A percentile compares a stretch with the other conserved stretches of the same genome.
Evolutionary conservation across 441 rosid species (phyloP).

Genomic region (Kokia cookei): DNA sequence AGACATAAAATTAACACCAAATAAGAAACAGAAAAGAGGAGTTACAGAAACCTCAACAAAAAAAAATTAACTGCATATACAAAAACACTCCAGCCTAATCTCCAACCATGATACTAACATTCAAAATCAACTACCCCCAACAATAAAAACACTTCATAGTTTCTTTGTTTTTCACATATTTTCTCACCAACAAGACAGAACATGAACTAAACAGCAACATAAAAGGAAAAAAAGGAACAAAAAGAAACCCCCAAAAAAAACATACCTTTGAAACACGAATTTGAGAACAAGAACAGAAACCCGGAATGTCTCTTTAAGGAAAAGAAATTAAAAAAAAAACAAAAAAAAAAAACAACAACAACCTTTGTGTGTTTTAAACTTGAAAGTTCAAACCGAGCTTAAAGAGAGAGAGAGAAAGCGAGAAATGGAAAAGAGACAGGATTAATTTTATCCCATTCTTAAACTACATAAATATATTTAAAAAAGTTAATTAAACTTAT

Average conservation of each 20-base stretch:
- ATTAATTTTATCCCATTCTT: background rate
- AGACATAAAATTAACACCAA: background rate
- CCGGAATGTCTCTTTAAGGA: background rate
- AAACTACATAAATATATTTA: background rate
- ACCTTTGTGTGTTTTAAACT: background rate
- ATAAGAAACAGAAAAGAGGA: conserved; percentile 26
- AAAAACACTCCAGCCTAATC: conserved; percentile 2
- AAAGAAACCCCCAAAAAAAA: background rate
- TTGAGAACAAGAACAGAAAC: background rate
- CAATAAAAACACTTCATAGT: conserved; percentile 9
- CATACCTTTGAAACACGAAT: conserved; percentile 23
- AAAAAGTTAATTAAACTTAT: background rate
- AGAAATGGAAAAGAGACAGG: background rate
- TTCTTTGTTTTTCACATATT: conserved; percentile 17
- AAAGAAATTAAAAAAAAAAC: background rate
- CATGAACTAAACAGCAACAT: background rate
- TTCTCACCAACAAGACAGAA: conserved; percentile 21
- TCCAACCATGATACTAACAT: conserved; percentile 11
- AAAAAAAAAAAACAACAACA: too few relatives aligned
- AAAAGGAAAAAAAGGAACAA: background rate
- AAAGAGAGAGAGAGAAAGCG: background rate
- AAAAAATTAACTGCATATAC: conserved; percentile 19
- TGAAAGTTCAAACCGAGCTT: background rate
- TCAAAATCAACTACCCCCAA: conserved; percentile 1
- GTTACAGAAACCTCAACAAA: conserved; percentile 22